Base-by-base conservation (phyloP, 2,329 filamentous ascomycete genomes). In the Colletotrichum sp. region DNA sequence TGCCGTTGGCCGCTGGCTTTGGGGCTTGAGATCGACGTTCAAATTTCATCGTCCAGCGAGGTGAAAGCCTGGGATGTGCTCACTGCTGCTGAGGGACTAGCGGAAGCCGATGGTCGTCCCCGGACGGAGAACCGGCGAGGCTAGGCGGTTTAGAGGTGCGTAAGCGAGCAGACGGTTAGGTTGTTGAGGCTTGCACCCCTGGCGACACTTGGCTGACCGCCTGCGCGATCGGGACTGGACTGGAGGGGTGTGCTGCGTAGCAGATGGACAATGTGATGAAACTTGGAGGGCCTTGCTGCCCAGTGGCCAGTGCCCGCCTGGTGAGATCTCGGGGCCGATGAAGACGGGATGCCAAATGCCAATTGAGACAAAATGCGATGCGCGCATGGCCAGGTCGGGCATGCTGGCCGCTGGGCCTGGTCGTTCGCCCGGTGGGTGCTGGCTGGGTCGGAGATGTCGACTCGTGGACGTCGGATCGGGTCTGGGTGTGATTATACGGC, bases 161-260 rank as follows among this genome's bases (percentile, higher is more conserved):
- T 74, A 75, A 75, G 74, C 74, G 74, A 75, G 74, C 15, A 59
- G 18, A 74, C 70, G 71, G 70, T 73, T 69, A 73, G 73, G 72
- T 75, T 75, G 74, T 75, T 75, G 74, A 75, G 74, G 74, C 73
- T 75, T 72, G 63, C 73, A 72, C 63, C 69, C 73, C 73, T 66
- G 70, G 16, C 57, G 44, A 60, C 34, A 67, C 24, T 36, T 60
- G 44, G 22, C 64, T 66, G 70, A 75, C 74, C 74, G 74, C 74
- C 74, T 75, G 24, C 74, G 70, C 5, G 18, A 74, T 73, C 32
- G 34, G 74, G 15, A 26, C 60, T 62, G 57, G 8, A n/a, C 30
- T 60, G 39, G 63, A 75, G 68, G 68, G 68, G 68, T 32, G 66
- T 30, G 59, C 48, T 55, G 36, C 55, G 63, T 26, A 34, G 28